A percentile compares a stretch with the other conserved stretches of the same genome.
These are phyloP conservation scores for Amylostereum chailletii DNA, from an alignment of 1,284 basidiomycete species.

Conservation along the genomic window DNA sequence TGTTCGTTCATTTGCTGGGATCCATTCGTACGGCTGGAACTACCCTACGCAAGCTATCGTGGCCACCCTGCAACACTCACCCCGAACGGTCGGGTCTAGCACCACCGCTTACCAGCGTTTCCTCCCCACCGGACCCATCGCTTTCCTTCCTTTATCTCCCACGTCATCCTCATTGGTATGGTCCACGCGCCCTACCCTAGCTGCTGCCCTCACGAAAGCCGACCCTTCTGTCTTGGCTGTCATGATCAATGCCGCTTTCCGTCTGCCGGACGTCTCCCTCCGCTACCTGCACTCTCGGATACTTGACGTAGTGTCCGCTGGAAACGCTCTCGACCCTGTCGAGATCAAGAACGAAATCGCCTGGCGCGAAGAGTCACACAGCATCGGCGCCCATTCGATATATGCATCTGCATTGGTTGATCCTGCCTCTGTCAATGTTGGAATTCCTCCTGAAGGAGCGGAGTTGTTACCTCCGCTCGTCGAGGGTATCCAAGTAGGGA, in stretches of 20 bases:
- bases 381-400: slow-evolving; percentile 51
- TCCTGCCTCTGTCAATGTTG: slow-evolving; percentile 20
- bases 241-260: slow-evolving; percentile 90
- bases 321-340: slow-evolving; percentile 32
- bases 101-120: slow-evolving; percentile 92
- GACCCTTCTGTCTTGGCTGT: slow-evolving; percentile 58
- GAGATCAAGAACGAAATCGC: slow-evolving; percentile 50
- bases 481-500: slow-evolving; percentile 62
- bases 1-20: slow-evolving; percentile 81
- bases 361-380: slow-evolving; percentile 64
- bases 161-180: slow-evolving; percentile 87
- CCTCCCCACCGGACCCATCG: slow-evolving; percentile 91
- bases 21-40: slow-evolving; percentile 85
- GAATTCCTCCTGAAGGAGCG: slow-evolving; percentile 56
- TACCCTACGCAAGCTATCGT: slow-evolving; percentile 91
- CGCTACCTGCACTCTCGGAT: slow-evolving; percentile 60
- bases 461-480: slow-evolving; percentile 72
- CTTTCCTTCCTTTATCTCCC: slow-evolving; percentile 82
- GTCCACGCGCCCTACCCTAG: slow-evolving; percentile 81
- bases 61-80: slow-evolving; percentile 72
- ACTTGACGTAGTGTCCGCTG: slow-evolving; percentile 40
- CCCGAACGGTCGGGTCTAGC: slow-evolving; percentile 52
- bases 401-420: slow-evolving; percentile 40
- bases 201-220: slow-evolving; percentile 63
- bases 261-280: slow-evolving; percentile 73